Conservation (phyloP, 2,329 filamentous ascomycete species). For the Phyllosticta citriasiana region DNA sequence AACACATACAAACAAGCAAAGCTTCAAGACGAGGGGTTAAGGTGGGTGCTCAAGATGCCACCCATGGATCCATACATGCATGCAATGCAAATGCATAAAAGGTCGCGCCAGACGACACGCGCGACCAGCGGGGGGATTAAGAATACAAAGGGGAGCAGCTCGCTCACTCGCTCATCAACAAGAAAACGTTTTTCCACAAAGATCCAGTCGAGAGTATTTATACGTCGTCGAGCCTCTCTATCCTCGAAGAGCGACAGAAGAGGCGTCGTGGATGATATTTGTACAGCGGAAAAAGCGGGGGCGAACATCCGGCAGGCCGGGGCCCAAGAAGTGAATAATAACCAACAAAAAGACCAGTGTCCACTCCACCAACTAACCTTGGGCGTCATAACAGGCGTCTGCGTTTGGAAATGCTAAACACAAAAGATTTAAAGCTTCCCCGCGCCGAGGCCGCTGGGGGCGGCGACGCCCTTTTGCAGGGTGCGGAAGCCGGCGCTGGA, state of each 20-base stretch:
- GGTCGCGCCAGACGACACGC: not conserved
- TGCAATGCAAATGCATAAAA: not conserved
- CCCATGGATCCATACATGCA: not conserved
- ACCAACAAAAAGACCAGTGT: not conserved
- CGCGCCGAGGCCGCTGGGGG: conserved; percentile 7
- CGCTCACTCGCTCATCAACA: not conserved
- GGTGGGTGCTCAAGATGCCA: not conserved
- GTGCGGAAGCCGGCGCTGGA: conserved; percentile 6
- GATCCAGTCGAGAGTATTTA: not conserved
- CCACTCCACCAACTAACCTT: not conserved
- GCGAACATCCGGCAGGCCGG: not conserved
- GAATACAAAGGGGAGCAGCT: not conserved
- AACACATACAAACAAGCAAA: not conserved
- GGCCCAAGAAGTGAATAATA: not conserved
- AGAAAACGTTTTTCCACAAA: not conserved
- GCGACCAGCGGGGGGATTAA: not conserved
- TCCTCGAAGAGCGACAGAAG: no score
- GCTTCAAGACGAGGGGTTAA: no score
- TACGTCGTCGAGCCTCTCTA: no score
- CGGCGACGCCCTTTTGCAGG: conserved; percentile 4
- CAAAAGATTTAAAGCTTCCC: conserved; percentile 2
- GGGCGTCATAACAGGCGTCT: not conserved
- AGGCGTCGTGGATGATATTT: not conserved
- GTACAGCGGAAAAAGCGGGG: not conserved
- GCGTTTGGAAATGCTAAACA: not conserved